These are phyloP conservation scores for Pseudocercospora crystallina DNA, from an alignment of 2,329 filamentous ascomycete species.

Conservation along the genomic window DNA sequence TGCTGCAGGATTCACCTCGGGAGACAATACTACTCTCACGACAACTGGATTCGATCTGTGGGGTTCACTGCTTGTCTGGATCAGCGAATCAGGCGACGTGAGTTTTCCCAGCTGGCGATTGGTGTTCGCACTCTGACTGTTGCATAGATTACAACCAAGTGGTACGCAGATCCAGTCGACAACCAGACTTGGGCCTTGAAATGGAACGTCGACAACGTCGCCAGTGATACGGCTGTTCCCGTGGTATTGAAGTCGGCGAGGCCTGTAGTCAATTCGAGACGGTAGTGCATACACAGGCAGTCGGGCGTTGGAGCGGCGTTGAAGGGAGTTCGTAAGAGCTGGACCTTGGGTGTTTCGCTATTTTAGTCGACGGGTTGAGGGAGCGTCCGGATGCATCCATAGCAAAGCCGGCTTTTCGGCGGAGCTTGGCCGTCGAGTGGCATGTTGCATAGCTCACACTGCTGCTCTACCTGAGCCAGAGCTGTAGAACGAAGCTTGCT, in stretches of 20 bases:
- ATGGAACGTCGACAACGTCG: slow-evolving; percentile 23
- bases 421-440: slow-evolving; percentile 48
- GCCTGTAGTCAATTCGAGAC: neutral
- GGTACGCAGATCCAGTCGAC: slow-evolving; percentile 19
- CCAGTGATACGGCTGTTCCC: slow-evolving; percentile 12
- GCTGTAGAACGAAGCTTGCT: slow-evolving; percentile 66
- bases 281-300: neutral
- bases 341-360: neutral
- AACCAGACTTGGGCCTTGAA: slow-evolving; percentile 17
- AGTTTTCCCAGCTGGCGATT: neutral
- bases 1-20: slow-evolving; percentile 15
- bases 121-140: neutral
- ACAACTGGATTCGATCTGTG: slow-evolving; percentile 21
- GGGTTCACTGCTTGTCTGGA: slow-evolving; percentile 20
- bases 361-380: slow-evolving; percentile 13
- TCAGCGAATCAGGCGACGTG: slow-evolving; percentile 13
- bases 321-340: neutral
- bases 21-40: slow-evolving; percentile 17
- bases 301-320: neutral
- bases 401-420: slow-evolving; percentile 56
- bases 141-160: slow-evolving; percentile 13
- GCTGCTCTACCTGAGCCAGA: slow-evolving; percentile 32
- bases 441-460: slow-evolving; percentile 69
- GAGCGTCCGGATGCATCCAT: slow-evolving; percentile 60
- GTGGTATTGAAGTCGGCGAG: slow-evolving; percentile 19